A percentile compares a stretch with the other conserved stretches of the same genome.
Conservation (phyloP, 2,329 filamentous ascomycete genomes). For the Capronia coronata region DNA sequence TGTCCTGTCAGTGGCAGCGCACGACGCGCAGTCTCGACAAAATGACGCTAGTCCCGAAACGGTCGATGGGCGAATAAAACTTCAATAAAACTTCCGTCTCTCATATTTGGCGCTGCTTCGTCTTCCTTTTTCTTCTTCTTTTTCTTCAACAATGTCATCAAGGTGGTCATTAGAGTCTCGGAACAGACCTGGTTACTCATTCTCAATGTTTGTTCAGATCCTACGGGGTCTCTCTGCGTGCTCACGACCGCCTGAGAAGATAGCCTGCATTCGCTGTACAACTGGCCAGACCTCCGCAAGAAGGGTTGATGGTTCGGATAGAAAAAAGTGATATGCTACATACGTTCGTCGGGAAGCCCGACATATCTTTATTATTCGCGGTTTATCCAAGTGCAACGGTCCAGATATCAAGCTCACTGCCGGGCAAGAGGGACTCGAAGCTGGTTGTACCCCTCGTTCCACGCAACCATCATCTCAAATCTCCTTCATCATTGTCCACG, state of each 20-base stretch:
- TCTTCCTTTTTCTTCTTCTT: constrained; percentile 6
- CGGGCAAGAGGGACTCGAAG: too few relatives aligned
- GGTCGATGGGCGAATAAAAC: neutral
- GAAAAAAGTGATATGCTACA: constrained; percentile 32
- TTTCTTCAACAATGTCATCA: constrained; percentile 49
- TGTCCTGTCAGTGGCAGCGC: too few relatives aligned
- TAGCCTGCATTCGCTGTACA: constrained; percentile 62
- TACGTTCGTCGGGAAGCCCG: constrained; percentile 1
- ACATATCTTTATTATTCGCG: neutral
- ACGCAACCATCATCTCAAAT: too few relatives aligned
- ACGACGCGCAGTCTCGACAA: neutral
- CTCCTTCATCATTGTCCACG: constrained; percentile 38
- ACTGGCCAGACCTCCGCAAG: constrained; percentile 57
- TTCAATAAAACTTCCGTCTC: neutral
- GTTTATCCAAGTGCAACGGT: too few relatives aligned
- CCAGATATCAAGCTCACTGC: too few relatives aligned
- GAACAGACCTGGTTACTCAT: constrained; percentile 58
- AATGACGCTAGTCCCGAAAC: constrained; percentile 1
- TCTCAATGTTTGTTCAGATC: constrained; percentile 87
- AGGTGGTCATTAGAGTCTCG: constrained; percentile 99
- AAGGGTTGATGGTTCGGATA: constrained; percentile 49
- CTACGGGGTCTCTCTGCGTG: constrained; percentile 75
- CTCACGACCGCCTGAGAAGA: constrained; percentile 95
- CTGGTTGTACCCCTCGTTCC: too few relatives aligned
- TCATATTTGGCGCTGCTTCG: too few relatives aligned